Conservation (phyloP, 2,329 filamentous ascomycete species). For the Plectosphaerella plurivora region DNA sequence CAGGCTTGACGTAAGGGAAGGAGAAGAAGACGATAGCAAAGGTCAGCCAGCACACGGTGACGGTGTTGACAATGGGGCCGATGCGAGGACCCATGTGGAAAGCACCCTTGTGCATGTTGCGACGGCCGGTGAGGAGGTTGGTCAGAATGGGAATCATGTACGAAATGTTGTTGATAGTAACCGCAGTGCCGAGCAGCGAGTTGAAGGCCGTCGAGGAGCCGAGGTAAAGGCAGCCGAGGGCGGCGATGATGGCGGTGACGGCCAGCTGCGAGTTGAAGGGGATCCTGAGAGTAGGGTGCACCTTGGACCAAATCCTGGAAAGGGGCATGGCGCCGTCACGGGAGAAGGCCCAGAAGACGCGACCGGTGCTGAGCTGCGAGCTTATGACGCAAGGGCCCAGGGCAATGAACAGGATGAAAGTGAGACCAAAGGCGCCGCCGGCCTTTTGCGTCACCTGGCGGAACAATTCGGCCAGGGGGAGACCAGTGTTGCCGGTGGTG, state of each 20-base stretch:
- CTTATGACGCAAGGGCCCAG: slow-evolving; percentile 34
- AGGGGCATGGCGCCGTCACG: slow-evolving; percentile 36
- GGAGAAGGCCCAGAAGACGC: slow-evolving; percentile 35
- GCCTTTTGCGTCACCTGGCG: slow-evolving; percentile 33
- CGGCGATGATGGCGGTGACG: slow-evolving; percentile 26
- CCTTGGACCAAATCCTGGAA: slow-evolving; percentile 27
- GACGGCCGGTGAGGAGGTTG: slow-evolving; percentile 33
- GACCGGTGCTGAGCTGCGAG: slow-evolving; percentile 28
- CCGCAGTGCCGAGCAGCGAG: slow-evolving; percentile 29
- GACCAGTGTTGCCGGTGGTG: slow-evolving; percentile 32
- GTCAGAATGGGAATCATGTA: slow-evolving; percentile 40
- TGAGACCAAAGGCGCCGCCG: slow-evolving; percentile 35
- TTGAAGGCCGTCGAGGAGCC: slow-evolving; percentile 39
- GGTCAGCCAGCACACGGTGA: slow-evolving; percentile 29
- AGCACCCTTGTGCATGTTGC: slow-evolving; percentile 31
- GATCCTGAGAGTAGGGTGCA: slow-evolving; percentile 26
- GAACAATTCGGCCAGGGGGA: slow-evolving; percentile 41
- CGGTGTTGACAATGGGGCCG: slow-evolving; percentile 28
- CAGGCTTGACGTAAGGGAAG: slow-evolving; percentile 36
- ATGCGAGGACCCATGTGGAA: slow-evolving; percentile 28
- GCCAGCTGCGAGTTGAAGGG: slow-evolving; percentile 32
- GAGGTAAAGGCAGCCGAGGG: slow-evolving; percentile 37
- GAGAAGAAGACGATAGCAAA: slow-evolving; percentile 40
- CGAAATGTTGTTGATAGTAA: slow-evolving; percentile 39
- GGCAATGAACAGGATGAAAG: slow-evolving; percentile 35